Percentiles rank a stretch among this genome's conserved stretches.
These are phyloP conservation scores for Fusarium napiforme DNA, from an alignment of 2,329 filamentous ascomycete genomes.

Conservation along the genomic window DNA sequence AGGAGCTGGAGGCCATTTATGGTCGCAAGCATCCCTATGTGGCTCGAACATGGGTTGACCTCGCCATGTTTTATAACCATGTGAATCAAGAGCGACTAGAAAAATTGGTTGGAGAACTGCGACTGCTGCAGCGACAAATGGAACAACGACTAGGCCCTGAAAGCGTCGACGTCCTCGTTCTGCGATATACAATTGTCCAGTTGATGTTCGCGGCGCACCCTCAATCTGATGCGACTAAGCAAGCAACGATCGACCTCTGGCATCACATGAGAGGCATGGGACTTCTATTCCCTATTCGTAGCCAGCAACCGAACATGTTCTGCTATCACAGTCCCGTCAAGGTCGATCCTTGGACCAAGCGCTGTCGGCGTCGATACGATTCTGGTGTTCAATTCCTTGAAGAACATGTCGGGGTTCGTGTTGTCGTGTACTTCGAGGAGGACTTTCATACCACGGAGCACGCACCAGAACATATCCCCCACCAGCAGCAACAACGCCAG, in stretches of 20 bases:
- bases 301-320: constrained; percentile 52
- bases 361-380: constrained; percentile 56
- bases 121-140: constrained; percentile 49
- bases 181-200: constrained; percentile 57
- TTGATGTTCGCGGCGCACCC: constrained; percentile 52
- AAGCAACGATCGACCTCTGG: constrained; percentile 53
- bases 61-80: constrained; percentile 55
- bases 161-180: constrained; percentile 50
- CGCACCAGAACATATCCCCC: constrained; percentile 46
- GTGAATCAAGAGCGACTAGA: constrained; percentile 51
- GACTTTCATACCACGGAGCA: constrained; percentile 56
- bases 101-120: constrained; percentile 53
- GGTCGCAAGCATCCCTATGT: constrained; percentile 57
- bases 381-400: constrained; percentile 52
- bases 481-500: constrained; percentile 24
- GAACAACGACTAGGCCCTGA: constrained; percentile 49
- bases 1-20: constrained; percentile 58
- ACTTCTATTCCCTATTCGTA: constrained; percentile 51
- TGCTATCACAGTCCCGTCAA: constrained; percentile 59
- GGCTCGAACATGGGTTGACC: constrained; percentile 55
- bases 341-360: constrained; percentile 57
- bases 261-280: constrained; percentile 50
- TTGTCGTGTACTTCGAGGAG: constrained; percentile 57
- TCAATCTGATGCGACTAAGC: constrained; percentile 49
- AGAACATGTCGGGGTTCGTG: constrained; percentile 51